Evolutionary conservation across 176 grass and related monocot genomes (phyloP), one percentile per base, ranked within the genome.

Genomic region (Lolium perenne): DNA sequence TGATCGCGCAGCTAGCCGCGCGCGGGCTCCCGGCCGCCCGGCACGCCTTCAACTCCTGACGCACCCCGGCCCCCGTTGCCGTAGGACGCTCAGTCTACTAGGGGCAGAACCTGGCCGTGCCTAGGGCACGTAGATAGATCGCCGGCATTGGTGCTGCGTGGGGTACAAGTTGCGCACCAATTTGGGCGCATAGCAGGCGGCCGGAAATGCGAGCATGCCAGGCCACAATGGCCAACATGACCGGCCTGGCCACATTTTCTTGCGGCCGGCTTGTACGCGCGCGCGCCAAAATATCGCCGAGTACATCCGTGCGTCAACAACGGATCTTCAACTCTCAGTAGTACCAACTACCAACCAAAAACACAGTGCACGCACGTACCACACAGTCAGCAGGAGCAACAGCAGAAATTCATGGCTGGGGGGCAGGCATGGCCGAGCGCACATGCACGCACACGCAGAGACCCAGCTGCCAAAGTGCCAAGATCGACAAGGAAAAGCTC

Each of bases 21-120:
- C 70, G 70, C 70, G 4, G 40, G 13, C 48, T 54, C 60, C 59
- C 58, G 77, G 77, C 59, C 22, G 43, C 43, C 78, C 47, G 48
- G 73, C 73, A 80, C 45, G 82, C 38, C 88, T 67, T 80, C 10
- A 64, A 78, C 68, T 62, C 65, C 69, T 51, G 71, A 38, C 71
- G 61, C 54, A 2, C 32, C 3, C 14, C 64, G 15, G 50, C 12
- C 38, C n/a, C 5, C 47, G 45, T 73, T 48, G 66, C 13, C 18
- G 17, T 41, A 69, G 66, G 70, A 13, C 56, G 43, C 21, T 18
- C 13, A 18, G 23, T 7, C 54, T 38, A 38, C 46, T 61, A 55
- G 15, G 13, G 46, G 79, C 59, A 69, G 40, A 78, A 53, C 78
- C 18, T 74, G 15, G 35, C 51, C 40, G 6, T 21, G 71, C 60